phyloP scores from a whole-genome alignment of 371 early-diverging fungal genomes.

The Mortierella sp. region DNA sequence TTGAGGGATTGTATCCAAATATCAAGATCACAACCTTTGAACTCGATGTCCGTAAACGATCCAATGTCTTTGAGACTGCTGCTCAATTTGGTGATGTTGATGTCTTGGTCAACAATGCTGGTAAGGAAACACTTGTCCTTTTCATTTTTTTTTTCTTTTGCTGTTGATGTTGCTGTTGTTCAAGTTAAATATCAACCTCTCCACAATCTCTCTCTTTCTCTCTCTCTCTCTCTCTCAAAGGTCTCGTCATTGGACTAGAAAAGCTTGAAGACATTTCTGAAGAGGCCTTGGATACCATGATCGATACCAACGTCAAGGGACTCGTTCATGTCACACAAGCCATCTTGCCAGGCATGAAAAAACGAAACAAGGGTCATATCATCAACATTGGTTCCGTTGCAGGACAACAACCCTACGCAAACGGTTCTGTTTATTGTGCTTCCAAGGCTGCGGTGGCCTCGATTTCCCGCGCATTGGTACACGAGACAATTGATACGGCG shows the following conservation, averaged over 20 bases:
- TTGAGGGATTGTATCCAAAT: slow-evolving; percentile 59
- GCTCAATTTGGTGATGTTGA: slow-evolving; percentile 74
- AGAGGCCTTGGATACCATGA: slow-evolving; percentile 80
- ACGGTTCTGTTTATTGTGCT: slow-evolving; percentile 92
- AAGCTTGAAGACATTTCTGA: slow-evolving; percentile 70
- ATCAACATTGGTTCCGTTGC: slow-evolving; percentile 86
- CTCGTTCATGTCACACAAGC: slow-evolving; percentile 84
- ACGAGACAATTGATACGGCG: slow-evolving; percentile 83
- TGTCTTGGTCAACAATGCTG: slow-evolving; percentile 82
- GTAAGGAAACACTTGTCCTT: slow-evolving; percentile 34
- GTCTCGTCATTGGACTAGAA: slow-evolving; percentile 87
- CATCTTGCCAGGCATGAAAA: slow-evolving; percentile 86
- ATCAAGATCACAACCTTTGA: slow-evolving; percentile 68
- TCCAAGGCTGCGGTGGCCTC: slow-evolving; percentile 92
- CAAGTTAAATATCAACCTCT: no score
- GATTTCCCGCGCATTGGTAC: slow-evolving; percentile 78
- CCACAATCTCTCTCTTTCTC: no score
- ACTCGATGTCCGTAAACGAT: slow-evolving; percentile 80
- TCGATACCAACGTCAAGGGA: slow-evolving; percentile 94
- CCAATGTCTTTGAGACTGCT: slow-evolving; percentile 64
- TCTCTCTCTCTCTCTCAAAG: slow-evolving; percentile 24
- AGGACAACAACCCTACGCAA: slow-evolving; percentile 72
- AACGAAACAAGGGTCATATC: slow-evolving; percentile 79
- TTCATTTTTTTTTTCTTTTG: slow-evolving; percentile 1
- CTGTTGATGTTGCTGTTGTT: no score